Evolutionary conservation across 345 rosid genomes (phyloP).

Genomic region (Microthlaspi erraticum): DNA sequence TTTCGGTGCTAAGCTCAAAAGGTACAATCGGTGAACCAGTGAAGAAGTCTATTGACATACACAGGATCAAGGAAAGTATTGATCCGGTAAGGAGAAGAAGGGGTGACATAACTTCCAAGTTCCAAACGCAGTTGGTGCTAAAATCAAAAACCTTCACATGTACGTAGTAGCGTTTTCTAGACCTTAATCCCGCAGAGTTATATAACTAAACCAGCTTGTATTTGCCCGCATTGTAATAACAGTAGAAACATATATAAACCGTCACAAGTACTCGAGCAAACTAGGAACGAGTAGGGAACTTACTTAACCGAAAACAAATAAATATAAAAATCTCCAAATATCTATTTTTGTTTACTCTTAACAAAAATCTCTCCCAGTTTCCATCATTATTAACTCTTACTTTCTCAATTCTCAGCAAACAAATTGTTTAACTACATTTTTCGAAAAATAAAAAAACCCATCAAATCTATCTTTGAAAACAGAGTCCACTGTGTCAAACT

Average conservation of each 20-base stretch:
- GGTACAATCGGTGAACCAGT: slow-evolving; percentile 7
- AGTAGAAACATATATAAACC: background rate
- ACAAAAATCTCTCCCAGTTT: background rate
- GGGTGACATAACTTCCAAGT: background rate
- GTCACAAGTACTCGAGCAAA: slow-evolving; percentile 2
- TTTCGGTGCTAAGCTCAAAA: slow-evolving; percentile 1
- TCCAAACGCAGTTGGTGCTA: background rate
- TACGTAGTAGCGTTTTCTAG: background rate
- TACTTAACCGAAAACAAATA: background rate
- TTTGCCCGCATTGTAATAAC: background rate
- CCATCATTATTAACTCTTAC: slow-evolving; percentile 11
- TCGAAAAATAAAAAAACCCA: background rate
- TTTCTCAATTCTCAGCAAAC: background rate
- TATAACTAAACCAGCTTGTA: background rate
- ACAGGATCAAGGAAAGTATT: background rate
- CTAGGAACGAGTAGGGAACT: background rate
- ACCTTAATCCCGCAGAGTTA: background rate
- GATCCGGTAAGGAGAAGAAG: background rate
- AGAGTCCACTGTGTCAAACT: slow-evolving; percentile 13
- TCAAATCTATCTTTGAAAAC: background rate
- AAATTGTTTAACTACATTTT: background rate
- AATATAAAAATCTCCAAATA: background rate
- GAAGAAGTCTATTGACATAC: background rate
- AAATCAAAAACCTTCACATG: slow-evolving; percentile 3
- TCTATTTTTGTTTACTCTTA: background rate